Evolutionary conservation across 75 land plant genomes (phyloP), one percentile per base, ranked within the genome.

Genomic region (Pseudotsuga menziesii): DNA sequence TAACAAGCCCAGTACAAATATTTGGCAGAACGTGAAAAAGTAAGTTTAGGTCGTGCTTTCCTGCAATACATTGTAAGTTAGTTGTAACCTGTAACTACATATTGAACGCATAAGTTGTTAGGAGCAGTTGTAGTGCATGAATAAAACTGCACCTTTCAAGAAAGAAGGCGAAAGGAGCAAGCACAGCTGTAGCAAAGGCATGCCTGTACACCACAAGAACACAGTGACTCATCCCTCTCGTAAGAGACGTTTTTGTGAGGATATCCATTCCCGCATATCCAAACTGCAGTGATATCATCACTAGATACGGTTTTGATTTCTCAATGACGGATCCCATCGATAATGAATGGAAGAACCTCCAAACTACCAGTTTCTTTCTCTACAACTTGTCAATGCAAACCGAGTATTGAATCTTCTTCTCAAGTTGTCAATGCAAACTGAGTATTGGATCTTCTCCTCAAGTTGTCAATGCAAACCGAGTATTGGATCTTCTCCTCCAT

Each of bases 141-240:
- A 29, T 29, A 29, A 29, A 29, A 29, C 32, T 15, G 32, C 32
- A 91, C 94, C 92, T 90, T 56, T 92, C 93, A 32, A 90, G 29
- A 14, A 84, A 9, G 16, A 79, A 70, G 3, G 87, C 90, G 36
- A 91, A 88, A 26, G 94, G 94, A 12, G 86, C 85, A 5, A 90
- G 66, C 70, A 86, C 81, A 5, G 79, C 25, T 0, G 90, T 61
- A n/a, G 94, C 90, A 41, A 85, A 56, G 13, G 73, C 75, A 67
- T 92, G 81, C 44, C 92, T 75, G 52, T 92, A 92, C 9, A 90
- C 85, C 16, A 83, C 76, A 56, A 86, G 86, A 32, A 85, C 87
- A 72, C 79, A 84, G 56, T 82, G 83, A 55, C 79, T 86, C 89
- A 85, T 86, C 16, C 93, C 92, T 17, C 83, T 27, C 22, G 79